A percentile compares a stretch with the other conserved stretches of the same genome.
These are phyloP conservation scores for Infundibulicybe gibba DNA, from an alignment of 768 basidiomycete genomes.

Conservation along the genomic window DNA sequence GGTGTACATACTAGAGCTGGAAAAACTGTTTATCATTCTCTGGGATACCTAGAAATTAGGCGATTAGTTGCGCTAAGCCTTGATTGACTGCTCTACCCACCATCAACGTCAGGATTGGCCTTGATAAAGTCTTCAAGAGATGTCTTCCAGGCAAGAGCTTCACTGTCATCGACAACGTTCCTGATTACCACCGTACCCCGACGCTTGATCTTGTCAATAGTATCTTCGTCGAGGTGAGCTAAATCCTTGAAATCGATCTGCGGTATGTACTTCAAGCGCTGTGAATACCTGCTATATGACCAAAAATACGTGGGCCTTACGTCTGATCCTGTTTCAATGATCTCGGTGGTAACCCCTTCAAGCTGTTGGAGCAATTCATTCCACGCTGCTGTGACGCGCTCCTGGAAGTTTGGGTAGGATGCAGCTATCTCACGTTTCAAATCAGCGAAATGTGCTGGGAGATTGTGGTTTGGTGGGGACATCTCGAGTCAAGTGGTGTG, in stretches of 20 bases:
- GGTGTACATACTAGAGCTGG: conserved; percentile 59
- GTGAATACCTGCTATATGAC: not conserved
- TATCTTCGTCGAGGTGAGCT: conserved; percentile 37
- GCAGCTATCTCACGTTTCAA: conserved; percentile 56
- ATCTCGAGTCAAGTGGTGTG: too few species aligned
- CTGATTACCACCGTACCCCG: conserved; percentile 60
- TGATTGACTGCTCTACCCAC: conserved; percentile 21
- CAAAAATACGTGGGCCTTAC: conserved; percentile 27
- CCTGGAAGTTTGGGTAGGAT: conserved; percentile 47
- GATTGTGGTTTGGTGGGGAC: not conserved
- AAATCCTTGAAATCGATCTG: conserved; percentile 58
- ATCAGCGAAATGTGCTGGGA: conserved; percentile 51
- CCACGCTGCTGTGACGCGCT: conserved; percentile 52
- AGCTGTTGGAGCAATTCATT: conserved; percentile 52
- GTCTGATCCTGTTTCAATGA: conserved; percentile 43
- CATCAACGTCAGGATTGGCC: conserved; percentile 53
- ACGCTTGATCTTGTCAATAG: conserved; percentile 46
- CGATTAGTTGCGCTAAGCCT: not conserved
- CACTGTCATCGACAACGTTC: conserved; percentile 52
- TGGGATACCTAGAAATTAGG: conserved; percentile 40
- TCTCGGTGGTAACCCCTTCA: conserved; percentile 36
- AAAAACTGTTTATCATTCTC: conserved; percentile 68
- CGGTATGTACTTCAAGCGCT: conserved; percentile 47
- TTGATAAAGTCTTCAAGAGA: conserved; percentile 53
- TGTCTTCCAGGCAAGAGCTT: conserved; percentile 57